These are phyloP conservation scores for Neurospora discreta DNA, from an alignment of 495 filamentous ascomycete species.

Conservation along the genomic window DNA sequence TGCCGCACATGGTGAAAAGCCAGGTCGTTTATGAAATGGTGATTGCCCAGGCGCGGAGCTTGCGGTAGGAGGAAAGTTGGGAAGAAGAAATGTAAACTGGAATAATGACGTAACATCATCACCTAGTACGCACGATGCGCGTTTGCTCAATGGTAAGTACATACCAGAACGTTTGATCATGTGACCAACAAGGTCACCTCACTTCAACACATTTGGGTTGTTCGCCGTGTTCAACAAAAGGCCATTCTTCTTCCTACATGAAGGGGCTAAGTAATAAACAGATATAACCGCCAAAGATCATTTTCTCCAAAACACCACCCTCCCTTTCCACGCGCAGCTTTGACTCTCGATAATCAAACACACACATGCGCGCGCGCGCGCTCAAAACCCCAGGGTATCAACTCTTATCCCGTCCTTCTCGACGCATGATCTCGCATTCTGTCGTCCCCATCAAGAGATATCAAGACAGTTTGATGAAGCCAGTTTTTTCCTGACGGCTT, in stretches of 20 bases:
- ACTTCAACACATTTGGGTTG: neutral
- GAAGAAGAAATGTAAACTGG: neutral
- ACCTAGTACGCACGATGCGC: neutral
- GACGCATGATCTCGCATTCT: neutral
- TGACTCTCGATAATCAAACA: neutral
- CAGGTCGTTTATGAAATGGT: neutral
- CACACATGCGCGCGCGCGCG: neutral
- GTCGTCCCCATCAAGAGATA: neutral
- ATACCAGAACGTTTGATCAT: constrained; percentile 13
- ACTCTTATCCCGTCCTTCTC: neutral
- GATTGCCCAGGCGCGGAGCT: neutral
- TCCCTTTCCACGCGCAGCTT: neutral
- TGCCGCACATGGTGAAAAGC: constrained; percentile 60
- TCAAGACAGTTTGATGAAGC: neutral
- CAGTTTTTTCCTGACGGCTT: neutral
- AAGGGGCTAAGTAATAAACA: neutral
- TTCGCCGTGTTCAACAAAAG: neutral
- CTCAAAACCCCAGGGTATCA: neutral
- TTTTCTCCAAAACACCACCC: neutral
- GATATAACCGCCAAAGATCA: neutral
- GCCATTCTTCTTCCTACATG: neutral
- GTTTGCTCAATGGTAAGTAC: neutral
- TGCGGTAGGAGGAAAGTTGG: neutral
- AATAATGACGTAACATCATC: neutral
- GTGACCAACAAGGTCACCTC: constrained; percentile 4